These are phyloP conservation scores for Bondarzewia mesenterica DNA, from an alignment of 1,284 basidiomycete species.

Conservation along the genomic window DNA sequence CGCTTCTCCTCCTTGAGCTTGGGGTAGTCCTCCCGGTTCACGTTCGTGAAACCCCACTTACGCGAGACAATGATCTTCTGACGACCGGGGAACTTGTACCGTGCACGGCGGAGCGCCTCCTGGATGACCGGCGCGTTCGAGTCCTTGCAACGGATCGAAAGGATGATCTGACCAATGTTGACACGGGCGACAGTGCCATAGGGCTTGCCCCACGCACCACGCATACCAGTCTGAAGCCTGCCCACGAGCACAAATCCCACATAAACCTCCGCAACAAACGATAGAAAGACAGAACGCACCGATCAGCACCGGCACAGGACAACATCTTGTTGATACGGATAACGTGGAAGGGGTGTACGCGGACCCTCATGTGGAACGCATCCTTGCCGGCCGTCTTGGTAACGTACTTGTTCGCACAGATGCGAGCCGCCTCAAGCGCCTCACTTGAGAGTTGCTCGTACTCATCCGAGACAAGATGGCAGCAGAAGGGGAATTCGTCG, in stretches of 20 bases:
- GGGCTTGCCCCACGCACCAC: slow-evolving; percentile 99
- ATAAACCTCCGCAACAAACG: background rate
- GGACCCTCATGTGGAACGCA: slow-evolving; percentile 96
- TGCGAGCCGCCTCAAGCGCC: slow-evolving; percentile 97
- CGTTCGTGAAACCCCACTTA: slow-evolving; percentile 98
- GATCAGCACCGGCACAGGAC: slow-evolving; percentile 97
- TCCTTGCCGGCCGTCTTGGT: slow-evolving; percentile 98
- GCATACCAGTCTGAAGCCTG: slow-evolving; percentile 98
- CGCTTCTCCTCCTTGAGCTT: slow-evolving; percentile 85
- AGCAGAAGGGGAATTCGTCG: slow-evolving; percentile 97
- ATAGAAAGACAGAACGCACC: slow-evolving; percentile 35
- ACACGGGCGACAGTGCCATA: slow-evolving; percentile 95
- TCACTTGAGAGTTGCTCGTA: slow-evolving; percentile 97
- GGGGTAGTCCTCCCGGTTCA: slow-evolving; percentile 85
- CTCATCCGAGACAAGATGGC: slow-evolving; percentile 95
- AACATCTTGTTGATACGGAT: slow-evolving; percentile 99
- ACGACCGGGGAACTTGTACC: slow-evolving; percentile 99
- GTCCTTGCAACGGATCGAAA: slow-evolving; percentile 94
- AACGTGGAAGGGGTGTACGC: slow-evolving; percentile 98
- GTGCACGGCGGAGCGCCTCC: slow-evolving; percentile 94
- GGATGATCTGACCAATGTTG: slow-evolving; percentile 95
- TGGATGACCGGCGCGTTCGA: slow-evolving; percentile 82
- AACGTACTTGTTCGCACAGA: slow-evolving; percentile 99
- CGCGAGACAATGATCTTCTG: slow-evolving; percentile 98
- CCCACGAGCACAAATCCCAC: slow-evolving; percentile 2